phyloP scores from a whole-genome alignment of 768 basidiomycete genomes.

The Collybiopsis confluens region DNA sequence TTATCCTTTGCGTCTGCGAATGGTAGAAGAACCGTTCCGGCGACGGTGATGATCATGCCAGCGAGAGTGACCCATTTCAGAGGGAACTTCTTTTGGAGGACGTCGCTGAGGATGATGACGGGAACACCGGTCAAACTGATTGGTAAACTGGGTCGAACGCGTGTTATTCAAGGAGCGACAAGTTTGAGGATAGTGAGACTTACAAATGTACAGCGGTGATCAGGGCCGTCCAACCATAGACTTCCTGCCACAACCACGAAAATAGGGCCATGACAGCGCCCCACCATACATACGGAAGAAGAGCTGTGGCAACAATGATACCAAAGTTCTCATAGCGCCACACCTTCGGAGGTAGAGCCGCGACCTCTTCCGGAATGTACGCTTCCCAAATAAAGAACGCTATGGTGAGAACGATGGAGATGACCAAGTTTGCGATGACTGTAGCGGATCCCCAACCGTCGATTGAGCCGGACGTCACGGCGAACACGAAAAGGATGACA shows the following conservation, averaged over 20 bases:
- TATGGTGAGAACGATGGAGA: constrained; percentile 30
- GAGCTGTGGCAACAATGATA: constrained; percentile 29
- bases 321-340: constrained; percentile 40
- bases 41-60: constrained; percentile 32
- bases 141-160: constrained; percentile 29
- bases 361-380: not conserved
- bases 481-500: not conserved
- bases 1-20: constrained; percentile 31
- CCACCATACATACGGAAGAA: constrained; percentile 43
- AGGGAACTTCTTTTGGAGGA: constrained; percentile 28
- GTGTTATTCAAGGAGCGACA: constrained; percentile 8
- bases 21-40: constrained; percentile 38
- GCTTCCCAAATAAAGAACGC: constrained; percentile 25
- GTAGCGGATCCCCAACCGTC: constrained; percentile 37
- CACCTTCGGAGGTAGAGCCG: constrained; percentile 29
- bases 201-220: constrained; percentile 36
- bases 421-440: constrained; percentile 35
- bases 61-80: constrained; percentile 43
- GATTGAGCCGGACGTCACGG: constrained; percentile 26
- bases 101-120: constrained; percentile 32
- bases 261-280: constrained; percentile 27
- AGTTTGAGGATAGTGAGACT: not conserved
- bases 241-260: constrained; percentile 34
- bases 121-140: constrained; percentile 34
- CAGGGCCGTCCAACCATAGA: constrained; percentile 36